Evolutionary conservation across 805 yeast genomes (phyloP), one percentile per base, ranked within the genome.

Genomic region (Candida nitratophila): DNA sequence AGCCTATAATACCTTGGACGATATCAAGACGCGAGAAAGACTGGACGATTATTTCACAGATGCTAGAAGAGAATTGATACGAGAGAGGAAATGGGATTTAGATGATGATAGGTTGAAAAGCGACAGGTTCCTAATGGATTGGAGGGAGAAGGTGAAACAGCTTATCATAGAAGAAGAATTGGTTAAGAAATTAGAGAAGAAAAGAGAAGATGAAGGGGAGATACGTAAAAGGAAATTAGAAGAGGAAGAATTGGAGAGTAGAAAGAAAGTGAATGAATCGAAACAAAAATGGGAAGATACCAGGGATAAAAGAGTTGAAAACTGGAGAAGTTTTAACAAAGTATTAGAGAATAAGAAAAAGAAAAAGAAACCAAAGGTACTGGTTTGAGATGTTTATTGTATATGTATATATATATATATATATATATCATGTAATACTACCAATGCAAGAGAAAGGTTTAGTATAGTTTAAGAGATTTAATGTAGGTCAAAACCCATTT

Each of bases 251-350:
- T 37, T 33, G 14, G 47, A 47, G 17, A 46, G 47, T 17, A 60
- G 59, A 15, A 64, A 65, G 45, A 60, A 63, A 12, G 56, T 64
- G 37, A 59, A 60, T 43, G 57, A 65, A 40, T 47, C 55, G 35
- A 63, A 74, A 39, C 56, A 69, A 51, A 73, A 70, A 33, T 83
- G 89, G 89, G 88, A 81, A 50, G 76, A 72, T 42, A 70, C 70
- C 14, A 49, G 86, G 40, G 86, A 79, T 37, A 57, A 56, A 11
- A 60, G 89, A 32, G 86, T 83, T 6, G 57, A 61, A 8, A 77
- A 68, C 53, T 83, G 89, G 89, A 60, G 87, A 43, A 56, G 53
- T 9, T 82, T 73, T 55, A 57, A 66, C 14, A 60, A 64, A 31
- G 69, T 70, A 45, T 57, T 65, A 15, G 71, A 65, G 27, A 72